Evolutionary conservation across 2,329 filamentous ascomycete genomes (phyloP), one percentile per base, ranked within the genome.

Genomic region (Bipolaris oryzae): DNA sequence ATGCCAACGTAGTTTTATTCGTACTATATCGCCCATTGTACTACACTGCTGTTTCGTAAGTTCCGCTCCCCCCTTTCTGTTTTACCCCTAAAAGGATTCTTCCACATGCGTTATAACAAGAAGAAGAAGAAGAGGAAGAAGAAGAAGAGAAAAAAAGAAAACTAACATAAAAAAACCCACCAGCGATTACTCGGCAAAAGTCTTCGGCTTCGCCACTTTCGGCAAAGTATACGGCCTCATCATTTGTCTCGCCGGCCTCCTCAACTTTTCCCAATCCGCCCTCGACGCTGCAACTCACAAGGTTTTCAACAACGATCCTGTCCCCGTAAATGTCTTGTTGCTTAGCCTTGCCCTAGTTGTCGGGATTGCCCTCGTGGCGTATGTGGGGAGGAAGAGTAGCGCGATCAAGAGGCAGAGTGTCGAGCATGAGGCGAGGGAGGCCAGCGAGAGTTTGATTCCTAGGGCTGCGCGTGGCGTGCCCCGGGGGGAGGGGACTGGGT

Each of bases 191-290:
- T 85, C 87, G 18, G 92, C 91, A 58, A 96, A 96, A 77, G 92
- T 96, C 34, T 96, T 96, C 73, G 92, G 92, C 15, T 96, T 96
- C 78, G 75, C 87, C 58, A 96, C 92, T 0, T 96, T 96, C 66
- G 93, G 92, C 43, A 96, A 91, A 55, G 92, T 97, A n/a, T 96
- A 96, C 76, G 92, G 92, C 10, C 83, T 93, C 18, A 90, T 96
- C 63, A 96, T 96, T 66, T 96, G 91, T 76, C 78, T 95, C 1
- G 89, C 92, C 0, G 92, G 93, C 0, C 74, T 96, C 0, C 83
- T 92, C 69, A 96, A 96, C 76, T 93, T 97, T 70, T 85, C 85
- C 1, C 92, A 96, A 78, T 89, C 88, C 5, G 91, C 85, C 0
- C 81, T 96, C 33, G 92, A 96, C 74, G 85, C 88, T 21, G 74